Evolutionary conservation across 1,284 basidiomycete species (phyloP).

Genomic region (Amylostereum areolatum): DNA sequence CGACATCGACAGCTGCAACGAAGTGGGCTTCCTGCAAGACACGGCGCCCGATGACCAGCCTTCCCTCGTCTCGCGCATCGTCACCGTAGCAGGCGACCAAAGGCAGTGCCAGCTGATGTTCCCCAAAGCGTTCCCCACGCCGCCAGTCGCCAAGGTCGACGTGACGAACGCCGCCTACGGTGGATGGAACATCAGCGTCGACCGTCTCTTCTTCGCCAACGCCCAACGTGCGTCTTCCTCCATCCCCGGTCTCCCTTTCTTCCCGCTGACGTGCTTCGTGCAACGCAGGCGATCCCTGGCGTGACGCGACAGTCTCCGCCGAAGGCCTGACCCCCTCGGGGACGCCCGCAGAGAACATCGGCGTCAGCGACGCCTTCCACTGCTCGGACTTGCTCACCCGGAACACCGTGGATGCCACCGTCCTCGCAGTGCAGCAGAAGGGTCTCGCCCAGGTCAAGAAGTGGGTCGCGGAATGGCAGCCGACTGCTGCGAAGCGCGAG

Average conservation of each 20-base stretch:
- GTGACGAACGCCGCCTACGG: constrained; percentile 44
- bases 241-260: background rate
- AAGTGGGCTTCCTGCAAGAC: constrained; percentile 61
- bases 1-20: constrained; percentile 49
- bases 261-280: background rate
- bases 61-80: constrained; percentile 51
- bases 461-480: constrained; percentile 44
- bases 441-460: constrained; percentile 36
- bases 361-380: constrained; percentile 58
- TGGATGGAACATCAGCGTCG: constrained; percentile 56
- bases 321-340: constrained; percentile 40
- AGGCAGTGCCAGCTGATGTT: constrained; percentile 61
- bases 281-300: constrained; percentile 63
- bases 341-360: constrained; percentile 49
- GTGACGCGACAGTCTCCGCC: constrained; percentile 61
- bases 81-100: constrained; percentile 55
- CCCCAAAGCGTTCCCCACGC: constrained; percentile 45
- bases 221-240: constrained; percentile 44
- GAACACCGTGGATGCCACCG: constrained; percentile 42
- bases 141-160: constrained; percentile 29
- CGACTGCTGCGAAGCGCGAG: constrained; percentile 4
- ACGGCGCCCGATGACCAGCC: constrained; percentile 49
- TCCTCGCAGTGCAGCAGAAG: constrained; percentile 46
- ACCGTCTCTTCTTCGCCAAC: constrained; percentile 67
- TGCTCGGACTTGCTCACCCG: constrained; percentile 49